These are phyloP conservation scores for Dendryphion nanum DNA, from an alignment of 2,329 filamentous ascomycete species.

Conservation along the genomic window DNA sequence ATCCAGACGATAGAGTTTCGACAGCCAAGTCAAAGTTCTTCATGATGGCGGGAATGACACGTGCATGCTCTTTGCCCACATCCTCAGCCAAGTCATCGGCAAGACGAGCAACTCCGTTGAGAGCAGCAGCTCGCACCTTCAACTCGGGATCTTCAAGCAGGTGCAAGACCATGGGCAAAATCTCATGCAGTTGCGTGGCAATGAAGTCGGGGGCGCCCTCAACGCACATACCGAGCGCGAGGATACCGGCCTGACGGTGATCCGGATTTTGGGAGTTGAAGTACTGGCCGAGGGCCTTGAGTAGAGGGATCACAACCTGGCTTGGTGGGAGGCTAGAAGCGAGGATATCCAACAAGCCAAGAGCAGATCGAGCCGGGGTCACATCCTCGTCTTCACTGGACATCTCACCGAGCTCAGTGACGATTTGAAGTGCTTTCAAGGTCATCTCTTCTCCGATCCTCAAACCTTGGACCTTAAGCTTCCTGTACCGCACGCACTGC, in stretches of 20 bases:
- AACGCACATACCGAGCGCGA: constrained; percentile 89
- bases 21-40: constrained; percentile 85
- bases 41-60: constrained; percentile 78
- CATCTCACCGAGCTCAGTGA: constrained; percentile 81
- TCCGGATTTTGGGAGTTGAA: constrained; percentile 72
- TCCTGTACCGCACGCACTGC: constrained; percentile 86
- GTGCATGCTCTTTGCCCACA: constrained; percentile 79
- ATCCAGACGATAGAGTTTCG: constrained; percentile 60
- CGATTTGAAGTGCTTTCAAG: constrained; percentile 81
- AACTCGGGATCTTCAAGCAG: constrained; percentile 82
- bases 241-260: constrained; percentile 84
- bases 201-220: constrained; percentile 98
- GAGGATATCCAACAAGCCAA: constrained; percentile 85
- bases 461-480: constrained; percentile 92
- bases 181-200: constrained; percentile 81
- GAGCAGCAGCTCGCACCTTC: constrained; percentile 80
- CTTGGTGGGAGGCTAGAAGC: constrained; percentile 85
- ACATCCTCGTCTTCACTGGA: constrained; percentile 74
- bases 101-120: constrained; percentile 84
- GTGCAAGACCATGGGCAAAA: constrained; percentile 80
- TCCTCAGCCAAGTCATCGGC: constrained; percentile 93
- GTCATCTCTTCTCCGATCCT: constrained; percentile 85
- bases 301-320: constrained; percentile 88
- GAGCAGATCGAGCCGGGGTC: constrained; percentile 79
- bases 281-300: constrained; percentile 82